phyloP scores from a whole-genome alignment of 106 monocot genomes.

The Ottelia alismoides region DNA sequence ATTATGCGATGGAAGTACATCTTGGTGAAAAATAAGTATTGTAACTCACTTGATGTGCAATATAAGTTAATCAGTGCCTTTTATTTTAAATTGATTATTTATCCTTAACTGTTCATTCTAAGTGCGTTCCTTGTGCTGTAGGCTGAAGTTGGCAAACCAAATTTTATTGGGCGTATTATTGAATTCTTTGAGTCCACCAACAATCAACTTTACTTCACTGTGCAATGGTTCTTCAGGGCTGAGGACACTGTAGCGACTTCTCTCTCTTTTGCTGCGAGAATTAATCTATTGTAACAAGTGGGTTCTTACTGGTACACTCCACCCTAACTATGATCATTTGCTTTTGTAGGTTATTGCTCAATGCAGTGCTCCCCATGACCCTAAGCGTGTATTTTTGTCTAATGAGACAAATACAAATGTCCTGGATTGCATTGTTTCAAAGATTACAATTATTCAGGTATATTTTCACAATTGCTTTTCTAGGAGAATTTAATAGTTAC shows the following conservation, averaged over 20 bases:
- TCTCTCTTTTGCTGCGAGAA: neutral
- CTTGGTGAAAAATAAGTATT: neutral
- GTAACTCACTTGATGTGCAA: neutral
- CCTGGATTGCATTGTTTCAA: slow-evolving; percentile 14
- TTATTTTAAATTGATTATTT: neutral
- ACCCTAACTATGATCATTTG: neutral
- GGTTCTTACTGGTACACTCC: neutral
- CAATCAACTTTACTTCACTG: slow-evolving; percentile 4
- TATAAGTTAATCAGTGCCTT: neutral
- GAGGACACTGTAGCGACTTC: slow-evolving; percentile 11
- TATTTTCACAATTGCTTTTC: no score
- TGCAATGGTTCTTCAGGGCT: slow-evolving; percentile 22
- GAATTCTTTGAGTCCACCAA: slow-evolving; percentile 17
- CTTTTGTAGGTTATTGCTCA: slow-evolving; percentile 8
- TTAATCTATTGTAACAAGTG: neutral
- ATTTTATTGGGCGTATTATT: slow-evolving; percentile 23
- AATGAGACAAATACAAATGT: slow-evolving; percentile 17
- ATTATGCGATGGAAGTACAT: neutral
- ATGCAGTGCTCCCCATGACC: slow-evolving; percentile 2
- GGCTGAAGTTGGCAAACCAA: slow-evolving; percentile 13
- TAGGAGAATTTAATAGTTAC: no score
- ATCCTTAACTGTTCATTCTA: neutral
- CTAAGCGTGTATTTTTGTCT: slow-evolving; percentile 12
- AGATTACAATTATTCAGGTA: slow-evolving; percentile 14
- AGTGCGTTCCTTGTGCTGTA: neutral